Evolutionary conservation across 139 green algal genomes (phyloP).

Genomic region (Picochlorum sp.): DNA sequence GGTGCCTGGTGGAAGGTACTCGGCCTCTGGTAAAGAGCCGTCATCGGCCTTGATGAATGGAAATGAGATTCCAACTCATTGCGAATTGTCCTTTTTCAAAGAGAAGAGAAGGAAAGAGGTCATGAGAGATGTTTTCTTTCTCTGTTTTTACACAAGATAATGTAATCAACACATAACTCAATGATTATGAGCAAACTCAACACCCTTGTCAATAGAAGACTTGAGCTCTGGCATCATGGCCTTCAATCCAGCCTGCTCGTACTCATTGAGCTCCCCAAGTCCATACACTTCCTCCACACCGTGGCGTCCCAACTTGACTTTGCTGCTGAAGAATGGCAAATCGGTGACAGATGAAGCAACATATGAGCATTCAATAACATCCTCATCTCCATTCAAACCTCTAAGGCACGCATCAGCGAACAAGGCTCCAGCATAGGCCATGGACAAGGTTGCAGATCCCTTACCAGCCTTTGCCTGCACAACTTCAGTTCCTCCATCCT

Average conservation of each 20-base stretch:
- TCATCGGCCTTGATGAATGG: neutral
- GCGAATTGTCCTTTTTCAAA: neutral
- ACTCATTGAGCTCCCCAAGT: slow-evolving; percentile 72
- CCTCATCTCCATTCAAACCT: slow-evolving; percentile 77
- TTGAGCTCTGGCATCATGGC: slow-evolving; percentile 73
- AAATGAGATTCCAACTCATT: neutral
- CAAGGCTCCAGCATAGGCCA: slow-evolving; percentile 94
- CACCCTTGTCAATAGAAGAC: slow-evolving; percentile 79
- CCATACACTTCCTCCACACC: slow-evolving; percentile 73
- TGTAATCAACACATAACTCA: neutral
- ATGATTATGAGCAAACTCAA: slow-evolving; percentile 50
- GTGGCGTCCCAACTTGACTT: slow-evolving; percentile 74
- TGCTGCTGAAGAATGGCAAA: slow-evolving; percentile 87
- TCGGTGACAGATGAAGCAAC: slow-evolving; percentile 77
- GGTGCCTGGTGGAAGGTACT: slow-evolving; percentile 92
- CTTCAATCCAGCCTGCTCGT: slow-evolving; percentile 79
- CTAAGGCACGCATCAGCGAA: slow-evolving; percentile 90
- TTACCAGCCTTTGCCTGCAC: slow-evolving; percentile 86
- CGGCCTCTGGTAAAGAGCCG: slow-evolving; percentile 60
- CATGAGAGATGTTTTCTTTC: slow-evolving; percentile 1
- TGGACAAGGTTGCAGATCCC: slow-evolving; percentile 86
- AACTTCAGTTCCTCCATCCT: slow-evolving; percentile 98
- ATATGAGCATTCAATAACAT: slow-evolving; percentile 73
- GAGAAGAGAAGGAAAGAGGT: no score
- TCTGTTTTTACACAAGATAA: neutral